Evolutionary conservation across 306 rosid genomes (phyloP).

Genomic region (Gleditsia sinensis): DNA sequence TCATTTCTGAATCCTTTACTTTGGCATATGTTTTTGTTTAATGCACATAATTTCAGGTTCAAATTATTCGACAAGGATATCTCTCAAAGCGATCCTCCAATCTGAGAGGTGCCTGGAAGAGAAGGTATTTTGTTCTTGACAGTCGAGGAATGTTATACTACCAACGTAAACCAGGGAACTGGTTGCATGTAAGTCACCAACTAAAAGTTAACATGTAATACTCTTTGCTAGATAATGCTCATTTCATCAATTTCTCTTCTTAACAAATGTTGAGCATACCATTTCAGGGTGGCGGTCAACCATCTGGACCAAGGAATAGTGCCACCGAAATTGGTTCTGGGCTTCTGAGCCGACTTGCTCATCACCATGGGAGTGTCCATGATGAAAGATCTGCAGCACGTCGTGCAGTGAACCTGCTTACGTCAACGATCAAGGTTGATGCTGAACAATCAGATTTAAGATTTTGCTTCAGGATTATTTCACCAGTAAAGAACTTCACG

Average conservation of each 20-base stretch:
- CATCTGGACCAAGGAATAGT: conserved; percentile 48
- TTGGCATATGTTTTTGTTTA: conserved; percentile 12
- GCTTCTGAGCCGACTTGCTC: conserved; percentile 63
- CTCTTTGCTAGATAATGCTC: conserved; percentile 6
- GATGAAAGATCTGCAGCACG: conserved; percentile 69
- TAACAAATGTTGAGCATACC: conserved; percentile 32
- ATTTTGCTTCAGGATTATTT: conserved; percentile 84
- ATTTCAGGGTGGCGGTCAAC: conserved; percentile 52
- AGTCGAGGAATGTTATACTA: conserved; percentile 78
- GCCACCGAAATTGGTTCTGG: conserved; percentile 61
- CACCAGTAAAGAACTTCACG: conserved; percentile 66
- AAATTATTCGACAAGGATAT: conserved; percentile 77
- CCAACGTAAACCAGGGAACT: conserved; percentile 69
- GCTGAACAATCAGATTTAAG: conserved; percentile 81
- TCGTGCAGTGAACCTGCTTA: conserved; percentile 73
- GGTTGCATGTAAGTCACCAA: conserved; percentile 56
- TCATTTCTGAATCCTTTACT: background rate
- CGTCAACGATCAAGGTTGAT: conserved; percentile 79
- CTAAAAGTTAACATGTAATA: conserved; percentile 25
- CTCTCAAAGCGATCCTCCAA: conserved; percentile 81
- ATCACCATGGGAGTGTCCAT: conserved; percentile 50
- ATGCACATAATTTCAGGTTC: conserved; percentile 53
- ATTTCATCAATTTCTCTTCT: conserved; percentile 23
- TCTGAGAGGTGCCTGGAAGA: conserved; percentile 85
- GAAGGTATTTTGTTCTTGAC: conserved; percentile 82